Evolutionary conservation across 2,329 filamentous ascomycete species (phyloP).

Genomic region (Cryphonectria naterciae): DNA sequence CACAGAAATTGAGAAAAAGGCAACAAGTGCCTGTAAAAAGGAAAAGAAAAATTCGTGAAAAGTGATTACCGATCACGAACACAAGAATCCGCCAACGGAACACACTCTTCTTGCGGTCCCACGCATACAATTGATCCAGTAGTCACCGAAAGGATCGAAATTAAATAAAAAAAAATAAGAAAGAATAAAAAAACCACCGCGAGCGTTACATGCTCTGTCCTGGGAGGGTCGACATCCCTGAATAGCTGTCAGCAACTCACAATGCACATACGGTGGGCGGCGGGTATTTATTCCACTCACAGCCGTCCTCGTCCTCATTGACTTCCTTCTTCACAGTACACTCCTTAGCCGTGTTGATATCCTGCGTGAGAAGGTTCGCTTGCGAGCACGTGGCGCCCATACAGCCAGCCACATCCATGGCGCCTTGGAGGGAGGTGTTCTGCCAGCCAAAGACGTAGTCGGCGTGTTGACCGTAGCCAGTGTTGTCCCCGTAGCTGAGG

Average conservation of each 20-base stretch:
- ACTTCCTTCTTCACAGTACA: constrained; percentile 7
- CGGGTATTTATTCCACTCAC: background rate
- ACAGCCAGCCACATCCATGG: constrained; percentile 31
- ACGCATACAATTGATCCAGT: background rate
- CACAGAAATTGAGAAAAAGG: background rate
- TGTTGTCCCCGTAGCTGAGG: constrained; percentile 37
- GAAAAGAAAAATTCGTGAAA: background rate
- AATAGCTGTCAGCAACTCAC: background rate
- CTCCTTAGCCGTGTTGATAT: background rate
- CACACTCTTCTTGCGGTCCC: background rate
- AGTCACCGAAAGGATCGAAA: background rate
- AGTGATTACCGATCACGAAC: background rate
- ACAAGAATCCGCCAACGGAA: background rate
- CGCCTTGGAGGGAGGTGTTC: constrained; percentile 38
- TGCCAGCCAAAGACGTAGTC: constrained; percentile 47
- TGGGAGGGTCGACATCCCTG: constrained; percentile 2
- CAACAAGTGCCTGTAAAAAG: background rate
- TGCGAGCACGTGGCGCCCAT: constrained; percentile 7
- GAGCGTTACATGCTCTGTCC: background rate
- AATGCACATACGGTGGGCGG: background rate
- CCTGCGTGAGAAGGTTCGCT: constrained; percentile 10
- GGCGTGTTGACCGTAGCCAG: constrained; percentile 42
- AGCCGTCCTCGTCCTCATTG: constrained; percentile 3
- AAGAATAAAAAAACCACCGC: background rate
- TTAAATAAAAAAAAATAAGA: too few species aligned